Conservation (phyloP, 2,329 filamentous ascomycete genomes). For the Calonectria montana region DNA sequence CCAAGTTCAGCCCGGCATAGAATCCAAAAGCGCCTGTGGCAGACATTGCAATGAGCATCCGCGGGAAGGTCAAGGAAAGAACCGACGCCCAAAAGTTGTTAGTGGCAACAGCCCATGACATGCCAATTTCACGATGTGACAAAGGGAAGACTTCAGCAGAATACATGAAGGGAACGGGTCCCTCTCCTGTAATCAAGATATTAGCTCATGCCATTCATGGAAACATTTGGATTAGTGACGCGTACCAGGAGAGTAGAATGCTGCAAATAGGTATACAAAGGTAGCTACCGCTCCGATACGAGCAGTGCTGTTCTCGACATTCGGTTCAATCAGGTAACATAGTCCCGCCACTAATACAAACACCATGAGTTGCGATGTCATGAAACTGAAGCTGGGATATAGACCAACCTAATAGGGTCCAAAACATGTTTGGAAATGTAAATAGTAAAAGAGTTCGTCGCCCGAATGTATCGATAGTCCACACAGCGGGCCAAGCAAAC, state of each 20-base stretch:
- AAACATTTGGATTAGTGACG: neutral
- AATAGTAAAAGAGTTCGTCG: conserved; percentile 69
- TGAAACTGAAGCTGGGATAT: neutral
- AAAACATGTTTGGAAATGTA: conserved; percentile 74
- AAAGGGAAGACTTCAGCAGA: conserved; percentile 71
- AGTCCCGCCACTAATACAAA: conserved; percentile 44
- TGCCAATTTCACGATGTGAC: conserved; percentile 69
- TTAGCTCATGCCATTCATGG: neutral
- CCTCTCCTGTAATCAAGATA: conserved; percentile 52
- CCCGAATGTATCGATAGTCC: conserved; percentile 73
- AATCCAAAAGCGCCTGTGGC: conserved; percentile 51
- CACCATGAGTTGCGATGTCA: conserved; percentile 1
- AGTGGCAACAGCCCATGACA: conserved; percentile 69
- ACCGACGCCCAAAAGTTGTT: conserved; percentile 63
- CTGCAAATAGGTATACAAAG: conserved; percentile 72
- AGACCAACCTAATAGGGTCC: conserved; percentile 59
- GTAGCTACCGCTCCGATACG: conserved; percentile 66
- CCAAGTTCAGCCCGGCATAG: conserved; percentile 60
- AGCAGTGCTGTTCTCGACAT: conserved; percentile 49
- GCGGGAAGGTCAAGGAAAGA: conserved; percentile 60
- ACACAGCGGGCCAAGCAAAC: conserved; percentile 72
- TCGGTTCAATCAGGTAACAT: conserved; percentile 47
- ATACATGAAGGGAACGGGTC: conserved; percentile 68
- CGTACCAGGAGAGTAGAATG: conserved; percentile 69
- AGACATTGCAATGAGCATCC: conserved; percentile 52